Conservation (phyloP, 306 rosid genomes). For the Prunus fruticosa region DNA sequence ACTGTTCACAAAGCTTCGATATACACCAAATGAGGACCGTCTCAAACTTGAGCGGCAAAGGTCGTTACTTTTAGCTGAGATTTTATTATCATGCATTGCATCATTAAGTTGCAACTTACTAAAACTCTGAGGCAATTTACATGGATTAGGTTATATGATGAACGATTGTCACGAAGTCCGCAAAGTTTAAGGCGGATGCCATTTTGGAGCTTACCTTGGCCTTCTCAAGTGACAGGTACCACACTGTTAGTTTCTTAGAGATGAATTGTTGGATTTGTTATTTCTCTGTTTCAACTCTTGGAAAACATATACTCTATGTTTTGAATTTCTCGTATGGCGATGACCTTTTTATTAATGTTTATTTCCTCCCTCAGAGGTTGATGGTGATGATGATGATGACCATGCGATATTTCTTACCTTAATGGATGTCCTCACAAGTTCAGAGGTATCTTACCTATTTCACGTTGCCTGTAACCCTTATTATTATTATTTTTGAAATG, state of each 20-base stretch:
- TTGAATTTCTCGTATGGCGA: conserved; percentile 13
- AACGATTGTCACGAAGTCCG: conserved; percentile 26
- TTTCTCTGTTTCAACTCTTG: conserved; percentile 2
- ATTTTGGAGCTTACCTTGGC: conserved; percentile 34
- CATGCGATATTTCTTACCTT: conserved; percentile 27
- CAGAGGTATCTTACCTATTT: conserved; percentile 40
- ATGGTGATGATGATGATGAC: conserved; percentile 21
- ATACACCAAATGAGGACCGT: conserved; percentile 36
- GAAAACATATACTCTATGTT: neutral
- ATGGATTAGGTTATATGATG: conserved; percentile 41
- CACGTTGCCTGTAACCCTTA: neutral
- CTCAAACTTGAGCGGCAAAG: conserved; percentile 45
- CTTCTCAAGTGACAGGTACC: conserved; percentile 53
- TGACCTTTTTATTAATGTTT: conserved; percentile 4
- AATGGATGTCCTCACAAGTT: conserved; percentile 53
- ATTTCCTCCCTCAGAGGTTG: conserved; percentile 36
- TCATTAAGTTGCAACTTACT: neutral
- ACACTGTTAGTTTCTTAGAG: neutral
- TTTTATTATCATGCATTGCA: neutral
- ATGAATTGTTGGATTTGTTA: conserved; percentile 1
- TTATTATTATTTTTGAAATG: neutral
- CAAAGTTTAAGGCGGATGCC: conserved; percentile 29
- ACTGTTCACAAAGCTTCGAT: conserved; percentile 42
- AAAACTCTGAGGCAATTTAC: neutral
- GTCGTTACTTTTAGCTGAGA: conserved; percentile 29